Conservation (phyloP, 148 eudicot genomes). For the Limonium bicolor region DNA sequence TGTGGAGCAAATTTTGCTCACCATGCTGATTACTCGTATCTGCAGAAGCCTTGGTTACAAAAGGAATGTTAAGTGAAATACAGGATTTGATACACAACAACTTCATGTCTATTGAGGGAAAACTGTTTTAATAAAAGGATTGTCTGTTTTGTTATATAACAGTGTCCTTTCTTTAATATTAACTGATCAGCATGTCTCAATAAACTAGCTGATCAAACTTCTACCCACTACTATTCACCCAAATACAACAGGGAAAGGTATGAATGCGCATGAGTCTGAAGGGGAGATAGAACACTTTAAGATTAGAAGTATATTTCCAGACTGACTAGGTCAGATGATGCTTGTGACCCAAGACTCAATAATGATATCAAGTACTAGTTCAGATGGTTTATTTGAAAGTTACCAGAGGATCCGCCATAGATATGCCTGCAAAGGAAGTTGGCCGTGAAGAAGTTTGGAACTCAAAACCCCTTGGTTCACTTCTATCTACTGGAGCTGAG, state of each 20-base stretch:
- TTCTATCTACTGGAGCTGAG: too few relatives aligned
- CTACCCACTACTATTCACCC: conserved; percentile 3
- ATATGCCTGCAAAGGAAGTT: conserved; percentile 37
- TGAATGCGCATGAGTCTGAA: neutral
- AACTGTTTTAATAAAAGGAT: neutral
- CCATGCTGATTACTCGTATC: conserved; percentile 26
- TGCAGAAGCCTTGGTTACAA: conserved; percentile 29
- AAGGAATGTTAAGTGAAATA: conserved; percentile 6
- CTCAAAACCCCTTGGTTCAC: conserved; percentile 49
- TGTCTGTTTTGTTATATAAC: conserved; percentile 1
- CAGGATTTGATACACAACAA: neutral
- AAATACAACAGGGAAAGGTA: neutral
- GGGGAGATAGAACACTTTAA: neutral
- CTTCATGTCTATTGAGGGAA: neutral
- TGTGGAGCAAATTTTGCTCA: conserved; percentile 25
- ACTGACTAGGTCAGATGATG: too few relatives aligned
- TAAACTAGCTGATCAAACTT: too few relatives aligned
- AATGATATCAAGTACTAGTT: neutral
- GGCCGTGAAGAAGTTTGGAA: conserved; percentile 57
- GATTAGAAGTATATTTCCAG: too few relatives aligned
- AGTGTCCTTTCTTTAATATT: neutral
- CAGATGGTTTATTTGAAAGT: conserved; percentile 7
- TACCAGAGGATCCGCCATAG: conserved; percentile 47
- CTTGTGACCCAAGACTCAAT: neutral
- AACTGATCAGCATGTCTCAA: neutral